phyloP scores from a whole-genome alignment of 2,329 filamentous ascomycete species.

The Nigrospora oryzae region DNA sequence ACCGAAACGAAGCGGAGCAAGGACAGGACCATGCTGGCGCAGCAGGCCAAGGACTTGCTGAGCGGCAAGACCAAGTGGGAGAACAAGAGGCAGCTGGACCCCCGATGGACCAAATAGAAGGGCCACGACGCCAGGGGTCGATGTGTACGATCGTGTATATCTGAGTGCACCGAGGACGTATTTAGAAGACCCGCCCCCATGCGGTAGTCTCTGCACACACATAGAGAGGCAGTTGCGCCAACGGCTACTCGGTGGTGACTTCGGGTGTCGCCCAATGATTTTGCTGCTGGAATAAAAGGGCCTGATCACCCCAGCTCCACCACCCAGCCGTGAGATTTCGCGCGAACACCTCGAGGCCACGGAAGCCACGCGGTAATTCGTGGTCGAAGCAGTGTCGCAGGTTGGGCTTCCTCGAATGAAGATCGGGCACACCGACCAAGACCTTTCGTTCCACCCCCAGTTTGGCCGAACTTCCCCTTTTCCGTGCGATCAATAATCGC shows the following conservation, averaged over 20 bases:
- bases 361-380: slow-evolving; percentile 40
- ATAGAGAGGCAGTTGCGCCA: no score
- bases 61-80: slow-evolving; percentile 54
- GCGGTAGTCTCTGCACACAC: no score
- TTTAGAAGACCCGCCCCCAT: no score
- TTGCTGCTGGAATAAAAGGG: slow-evolving; percentile 57
- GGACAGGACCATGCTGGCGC: slow-evolving; percentile 28
- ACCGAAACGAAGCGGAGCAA: slow-evolving; percentile 31
- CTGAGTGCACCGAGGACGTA: no score
- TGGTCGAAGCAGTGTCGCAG: slow-evolving; percentile 51
- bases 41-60: slow-evolving; percentile 56
- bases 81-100: slow-evolving; percentile 34
- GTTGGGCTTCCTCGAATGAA: slow-evolving; percentile 74
- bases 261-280: slow-evolving; percentile 34
- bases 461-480: slow-evolving; percentile 20
- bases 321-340: slow-evolving; percentile 66
- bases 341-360: slow-evolving; percentile 69
- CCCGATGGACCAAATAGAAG: slow-evolving; percentile 31
- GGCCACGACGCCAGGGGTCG: slow-evolving; percentile 14
- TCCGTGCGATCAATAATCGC: slow-evolving; percentile 54
- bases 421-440: slow-evolving; percentile 61
- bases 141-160: background rate
- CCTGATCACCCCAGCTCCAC: slow-evolving; percentile 74
- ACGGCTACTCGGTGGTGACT: no score
- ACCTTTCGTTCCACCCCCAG: slow-evolving; percentile 40